phyloP scores from a whole-genome alignment of 2,329 filamentous ascomycete genomes.

The Colletotrichum spaethianum region DNA sequence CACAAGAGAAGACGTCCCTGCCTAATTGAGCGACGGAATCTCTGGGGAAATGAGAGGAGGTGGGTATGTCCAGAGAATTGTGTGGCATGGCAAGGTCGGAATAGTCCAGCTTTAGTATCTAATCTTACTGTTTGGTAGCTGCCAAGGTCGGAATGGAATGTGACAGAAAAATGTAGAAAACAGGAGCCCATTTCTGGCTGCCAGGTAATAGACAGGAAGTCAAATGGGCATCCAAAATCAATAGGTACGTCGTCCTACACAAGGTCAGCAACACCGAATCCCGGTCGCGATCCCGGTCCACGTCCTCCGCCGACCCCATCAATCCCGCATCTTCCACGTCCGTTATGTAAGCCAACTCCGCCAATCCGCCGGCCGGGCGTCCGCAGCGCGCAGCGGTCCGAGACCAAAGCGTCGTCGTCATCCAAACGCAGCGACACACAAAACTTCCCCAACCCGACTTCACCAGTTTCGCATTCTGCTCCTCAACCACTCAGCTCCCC shows the following conservation, averaged over 20 bases:
- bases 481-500: background rate
- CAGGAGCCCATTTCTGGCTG: background rate
- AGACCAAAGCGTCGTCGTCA: background rate
- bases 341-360: slow-evolving; percentile 10
- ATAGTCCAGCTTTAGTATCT: background rate
- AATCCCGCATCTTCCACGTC: background rate
- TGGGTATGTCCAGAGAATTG: too few species aligned
- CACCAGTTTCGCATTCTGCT: background rate
- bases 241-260: background rate
- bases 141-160: background rate
- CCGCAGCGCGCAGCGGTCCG: background rate
- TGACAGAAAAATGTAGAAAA: background rate
- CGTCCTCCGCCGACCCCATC: slow-evolving; percentile 1
- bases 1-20: too few species aligned
- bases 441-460: background rate
- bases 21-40: too few species aligned
- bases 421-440: background rate
- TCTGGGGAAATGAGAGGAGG: too few species aligned
- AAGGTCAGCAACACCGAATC: background rate
- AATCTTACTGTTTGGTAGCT: background rate
- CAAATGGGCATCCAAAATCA: background rate
- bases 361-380: background rate
- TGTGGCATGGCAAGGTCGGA: background rate
- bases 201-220: background rate
- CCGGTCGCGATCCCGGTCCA: background rate